Evolutionary conservation across 106 monocot genomes (phyloP).

Genomic region (Acorus calamus): DNA sequence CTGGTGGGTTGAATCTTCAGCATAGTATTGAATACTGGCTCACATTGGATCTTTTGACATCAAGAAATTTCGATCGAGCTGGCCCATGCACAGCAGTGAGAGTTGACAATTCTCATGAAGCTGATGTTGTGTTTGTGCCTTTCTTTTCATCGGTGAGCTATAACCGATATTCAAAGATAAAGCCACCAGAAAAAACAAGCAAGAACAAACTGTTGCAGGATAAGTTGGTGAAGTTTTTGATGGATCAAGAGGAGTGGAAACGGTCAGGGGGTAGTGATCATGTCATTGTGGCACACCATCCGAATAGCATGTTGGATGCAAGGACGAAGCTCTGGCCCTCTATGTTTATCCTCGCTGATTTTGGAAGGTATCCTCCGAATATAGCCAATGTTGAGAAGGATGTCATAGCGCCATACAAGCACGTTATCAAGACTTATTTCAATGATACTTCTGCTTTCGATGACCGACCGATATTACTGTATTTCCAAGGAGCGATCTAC

Average conservation of each 20-base stretch:
- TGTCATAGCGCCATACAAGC: slow-evolving; percentile 75
- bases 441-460: slow-evolving; percentile 55
- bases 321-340: slow-evolving; percentile 45
- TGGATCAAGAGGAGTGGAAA: slow-evolving; percentile 49
- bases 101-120: slow-evolving; percentile 41
- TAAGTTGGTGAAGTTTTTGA: slow-evolving; percentile 38
- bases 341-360: slow-evolving; percentile 70
- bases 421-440: slow-evolving; percentile 34
- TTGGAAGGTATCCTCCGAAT: slow-evolving; percentile 58
- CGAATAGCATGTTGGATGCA: slow-evolving; percentile 72
- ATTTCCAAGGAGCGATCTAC: slow-evolving; percentile 76
- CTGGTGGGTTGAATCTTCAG: slow-evolving; percentile 73
- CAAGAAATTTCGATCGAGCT: slow-evolving; percentile 15
- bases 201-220: slow-evolving; percentile 46
- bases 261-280: slow-evolving; percentile 58
- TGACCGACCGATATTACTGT: slow-evolving; percentile 53
- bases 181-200: slow-evolving; percentile 26
- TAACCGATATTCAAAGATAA: slow-evolving; percentile 45
- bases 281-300: slow-evolving; percentile 70
- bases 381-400: slow-evolving; percentile 79
- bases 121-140: slow-evolving; percentile 69
- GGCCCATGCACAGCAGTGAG: slow-evolving; percentile 40
- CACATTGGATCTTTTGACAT: slow-evolving; percentile 63
- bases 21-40: slow-evolving; percentile 84
- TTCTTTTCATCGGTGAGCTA: slow-evolving; percentile 82